Percentiles rank a stretch among this genome's conserved stretches.
Conservation (phyloP, 2,329 filamentous ascomycete genomes). For the Xylaria sp. region DNA sequence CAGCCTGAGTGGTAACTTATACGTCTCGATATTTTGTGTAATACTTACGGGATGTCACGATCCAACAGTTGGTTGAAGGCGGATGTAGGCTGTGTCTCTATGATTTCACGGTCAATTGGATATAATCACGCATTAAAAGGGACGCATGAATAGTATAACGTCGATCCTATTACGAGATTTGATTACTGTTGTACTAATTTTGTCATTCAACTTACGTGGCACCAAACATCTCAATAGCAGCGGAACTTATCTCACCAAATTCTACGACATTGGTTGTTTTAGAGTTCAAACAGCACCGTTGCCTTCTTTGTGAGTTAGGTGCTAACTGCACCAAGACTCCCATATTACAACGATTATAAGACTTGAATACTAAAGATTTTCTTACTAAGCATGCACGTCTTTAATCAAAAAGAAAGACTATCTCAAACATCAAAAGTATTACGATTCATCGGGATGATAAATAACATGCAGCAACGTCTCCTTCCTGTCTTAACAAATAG, state of each 20-base stretch:
- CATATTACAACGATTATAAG: background rate
- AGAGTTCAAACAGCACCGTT: background rate
- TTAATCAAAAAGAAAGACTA: background rate
- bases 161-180: background rate
- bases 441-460: background rate
- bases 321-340: background rate
- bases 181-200: background rate
- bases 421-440: background rate
- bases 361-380: background rate
- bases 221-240: background rate
- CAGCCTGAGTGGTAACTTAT: background rate
- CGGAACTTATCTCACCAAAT: background rate
- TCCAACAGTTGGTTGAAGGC: too few relatives aligned
- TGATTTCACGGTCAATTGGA: too few relatives aligned
- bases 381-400: background rate
- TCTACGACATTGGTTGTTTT: background rate
- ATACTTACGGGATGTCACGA: too few relatives aligned
- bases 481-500: background rate
- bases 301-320: background rate
- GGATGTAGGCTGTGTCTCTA: too few relatives aligned
- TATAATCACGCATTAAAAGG: too few relatives aligned
- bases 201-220: too few relatives aligned
- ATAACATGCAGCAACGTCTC: background rate
- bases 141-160: background rate
- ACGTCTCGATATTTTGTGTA: background rate